Percentiles rank a stretch among this genome's conserved stretches.
Evolutionary conservation across 2,329 filamentous ascomycete genomes (phyloP).

Genomic region (Cytospora paraplurivora): DNA sequence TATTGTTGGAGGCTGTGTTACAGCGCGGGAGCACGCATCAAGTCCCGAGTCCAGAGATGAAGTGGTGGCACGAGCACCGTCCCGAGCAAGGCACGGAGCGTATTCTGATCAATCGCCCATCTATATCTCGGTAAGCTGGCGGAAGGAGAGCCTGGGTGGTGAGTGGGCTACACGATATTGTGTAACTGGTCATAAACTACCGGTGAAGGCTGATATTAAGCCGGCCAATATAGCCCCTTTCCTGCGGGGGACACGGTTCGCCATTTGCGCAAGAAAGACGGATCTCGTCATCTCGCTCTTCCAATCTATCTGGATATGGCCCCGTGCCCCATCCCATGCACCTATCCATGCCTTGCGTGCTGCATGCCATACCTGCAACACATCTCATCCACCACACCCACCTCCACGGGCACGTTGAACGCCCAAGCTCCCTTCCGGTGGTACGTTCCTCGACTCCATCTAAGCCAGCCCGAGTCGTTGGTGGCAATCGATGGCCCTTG

Average conservation of each 20-base stretch:
- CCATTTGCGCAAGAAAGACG: conserved; percentile 19
- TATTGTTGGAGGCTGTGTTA: conserved; percentile 13
- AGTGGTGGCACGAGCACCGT: conserved; percentile 18
- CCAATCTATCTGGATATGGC: conserved; percentile 17
- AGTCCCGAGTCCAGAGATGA: conserved; percentile 26
- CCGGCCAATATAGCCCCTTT: conserved; percentile 22
- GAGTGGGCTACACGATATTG: conserved; percentile 7
- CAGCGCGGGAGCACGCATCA: conserved; percentile 21
- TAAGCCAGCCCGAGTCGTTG: background rate
- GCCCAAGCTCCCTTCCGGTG: conserved; percentile 6
- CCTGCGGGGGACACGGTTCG: conserved; percentile 20
- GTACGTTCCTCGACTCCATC: background rate
- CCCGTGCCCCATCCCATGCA: conserved; percentile 24
- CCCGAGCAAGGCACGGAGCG: conserved; percentile 18
- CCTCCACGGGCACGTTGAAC: conserved; percentile 18
- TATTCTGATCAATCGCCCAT: conserved; percentile 22
- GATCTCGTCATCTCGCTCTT: conserved; percentile 27
- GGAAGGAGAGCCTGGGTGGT: conserved; percentile 14
- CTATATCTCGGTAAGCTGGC: conserved; percentile 23
- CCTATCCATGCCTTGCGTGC: conserved; percentile 28
- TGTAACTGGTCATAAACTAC: conserved; percentile 25
- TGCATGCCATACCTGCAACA: conserved; percentile 30
- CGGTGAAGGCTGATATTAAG: conserved; percentile 27
- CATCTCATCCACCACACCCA: conserved; percentile 27
- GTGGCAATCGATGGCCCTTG: background rate